phyloP scores from a whole-genome alignment of 202 grass and related monocot species.

The Dendrocalamus latiflorus region DNA sequence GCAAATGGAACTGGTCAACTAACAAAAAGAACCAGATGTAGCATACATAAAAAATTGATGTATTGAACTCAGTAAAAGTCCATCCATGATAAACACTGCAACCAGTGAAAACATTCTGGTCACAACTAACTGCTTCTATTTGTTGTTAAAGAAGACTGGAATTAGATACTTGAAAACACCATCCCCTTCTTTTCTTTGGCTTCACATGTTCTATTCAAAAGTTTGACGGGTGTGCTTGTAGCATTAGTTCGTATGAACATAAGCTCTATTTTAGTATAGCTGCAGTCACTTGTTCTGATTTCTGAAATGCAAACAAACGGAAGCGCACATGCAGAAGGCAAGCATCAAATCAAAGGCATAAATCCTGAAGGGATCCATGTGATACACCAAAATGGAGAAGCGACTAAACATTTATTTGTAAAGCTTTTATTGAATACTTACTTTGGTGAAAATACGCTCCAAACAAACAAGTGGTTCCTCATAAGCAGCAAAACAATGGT shows the following conservation, averaged over 20 bases:
- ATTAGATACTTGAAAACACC: background rate
- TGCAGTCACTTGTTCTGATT: too few relatives aligned
- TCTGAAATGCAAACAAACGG: background rate
- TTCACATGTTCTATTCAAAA: background rate
- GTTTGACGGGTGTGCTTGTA: background rate
- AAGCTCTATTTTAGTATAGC: background rate
- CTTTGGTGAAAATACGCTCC: constrained; percentile 98
- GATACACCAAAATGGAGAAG: background rate
- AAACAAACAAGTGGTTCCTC: constrained; percentile 95
- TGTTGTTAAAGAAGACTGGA: background rate
- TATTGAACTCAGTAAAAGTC: too few relatives aligned
- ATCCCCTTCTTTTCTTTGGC: background rate
- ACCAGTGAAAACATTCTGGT: background rate
- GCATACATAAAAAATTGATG: background rate
- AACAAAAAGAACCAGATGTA: background rate
- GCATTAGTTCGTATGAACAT: background rate
- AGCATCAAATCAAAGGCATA: background rate
- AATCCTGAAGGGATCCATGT: background rate
- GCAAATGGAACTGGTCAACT: background rate
- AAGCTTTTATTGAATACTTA: constrained; percentile 34
- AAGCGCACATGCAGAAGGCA: background rate
- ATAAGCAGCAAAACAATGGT: constrained; percentile 84
- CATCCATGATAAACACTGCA: background rate
- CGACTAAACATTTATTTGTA: background rate
- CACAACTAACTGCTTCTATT: background rate